phyloP scores from a whole-genome alignment of 495 filamentous ascomycete species.

The Letharia columbiana region DNA sequence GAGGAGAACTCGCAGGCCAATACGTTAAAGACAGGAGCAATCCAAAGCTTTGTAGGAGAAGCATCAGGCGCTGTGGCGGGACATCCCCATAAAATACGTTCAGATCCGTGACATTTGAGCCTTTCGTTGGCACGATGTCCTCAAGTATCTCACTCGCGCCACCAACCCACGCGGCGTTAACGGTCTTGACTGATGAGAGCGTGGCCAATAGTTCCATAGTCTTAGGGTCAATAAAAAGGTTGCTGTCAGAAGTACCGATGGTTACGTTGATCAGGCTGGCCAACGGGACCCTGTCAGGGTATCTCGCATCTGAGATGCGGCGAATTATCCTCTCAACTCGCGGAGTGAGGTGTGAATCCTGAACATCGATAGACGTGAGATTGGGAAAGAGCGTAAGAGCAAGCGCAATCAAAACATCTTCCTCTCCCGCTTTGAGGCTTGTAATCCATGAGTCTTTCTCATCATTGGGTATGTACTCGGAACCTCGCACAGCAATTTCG shows the following conservation, averaged over 20 bases:
- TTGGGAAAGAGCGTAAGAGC: neutral
- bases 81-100: neutral
- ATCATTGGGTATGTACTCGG: neutral
- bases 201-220: neutral
- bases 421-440: neutral
- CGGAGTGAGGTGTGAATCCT: neutral
- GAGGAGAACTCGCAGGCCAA: neutral
- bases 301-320: neutral
- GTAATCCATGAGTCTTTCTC: neutral
- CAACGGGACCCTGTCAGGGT: neutral
- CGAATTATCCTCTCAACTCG: too few species aligned
- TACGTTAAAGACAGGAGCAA: neutral
- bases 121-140: neutral
- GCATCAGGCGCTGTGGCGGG: neutral
- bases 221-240: too few species aligned
- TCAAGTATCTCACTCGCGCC: neutral
- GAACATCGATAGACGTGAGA: neutral
- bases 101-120: neutral
- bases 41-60: neutral
- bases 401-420: neutral
- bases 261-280: neutral
- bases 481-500: neutral
- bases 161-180: neutral
- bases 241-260: neutral
- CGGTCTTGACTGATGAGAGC: neutral